A percentile compares a stretch with the other conserved stretches of the same genome.
Conservation (phyloP, 2,329 filamentous ascomycete species). For the Ascochyta fabae region DNA sequence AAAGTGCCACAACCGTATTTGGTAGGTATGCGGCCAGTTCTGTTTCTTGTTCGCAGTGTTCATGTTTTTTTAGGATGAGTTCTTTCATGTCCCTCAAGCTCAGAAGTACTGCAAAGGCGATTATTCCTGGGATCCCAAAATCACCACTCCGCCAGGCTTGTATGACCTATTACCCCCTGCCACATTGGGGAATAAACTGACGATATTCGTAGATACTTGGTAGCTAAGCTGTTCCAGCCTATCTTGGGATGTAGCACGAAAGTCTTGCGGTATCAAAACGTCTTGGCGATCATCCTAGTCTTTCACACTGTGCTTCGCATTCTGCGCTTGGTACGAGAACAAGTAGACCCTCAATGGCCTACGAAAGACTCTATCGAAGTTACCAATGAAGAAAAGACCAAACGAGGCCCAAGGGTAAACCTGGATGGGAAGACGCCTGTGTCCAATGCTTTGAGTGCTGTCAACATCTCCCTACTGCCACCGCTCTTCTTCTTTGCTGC, state of each 20-base stretch:
- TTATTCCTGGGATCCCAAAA: constrained; percentile 88
- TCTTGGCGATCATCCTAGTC: constrained; percentile 46
- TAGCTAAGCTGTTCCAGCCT: constrained; percentile 48
- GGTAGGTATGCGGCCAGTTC: constrained; percentile 43
- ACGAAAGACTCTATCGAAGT: background rate
- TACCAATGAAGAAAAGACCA: background rate
- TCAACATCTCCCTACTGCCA: constrained; percentile 86
- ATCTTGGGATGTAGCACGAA: constrained; percentile 51
- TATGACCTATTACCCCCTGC: constrained; percentile 35
- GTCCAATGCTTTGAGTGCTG: constrained; percentile 63
- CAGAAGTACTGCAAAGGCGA: constrained; percentile 81
- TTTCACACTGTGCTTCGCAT: constrained; percentile 18
- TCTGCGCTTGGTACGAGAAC: constrained; percentile 1
- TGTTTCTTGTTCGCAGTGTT: too few species aligned
- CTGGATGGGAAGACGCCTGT: constrained; percentile 38
- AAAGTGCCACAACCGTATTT: constrained; percentile 65
- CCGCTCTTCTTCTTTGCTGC: constrained; percentile 95
- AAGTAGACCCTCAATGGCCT: background rate
- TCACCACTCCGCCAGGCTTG: constrained; percentile 92
- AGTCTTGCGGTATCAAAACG: constrained; percentile 50
- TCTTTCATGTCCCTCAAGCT: constrained; percentile 90
- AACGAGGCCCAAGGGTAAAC: background rate
- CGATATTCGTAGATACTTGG: constrained; percentile 45
- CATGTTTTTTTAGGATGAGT: constrained; percentile 68
- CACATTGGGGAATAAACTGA: background rate